Evolutionary conservation across 2,329 filamentous ascomycete species (phyloP).

Genomic region (Fusarium torulosum): DNA sequence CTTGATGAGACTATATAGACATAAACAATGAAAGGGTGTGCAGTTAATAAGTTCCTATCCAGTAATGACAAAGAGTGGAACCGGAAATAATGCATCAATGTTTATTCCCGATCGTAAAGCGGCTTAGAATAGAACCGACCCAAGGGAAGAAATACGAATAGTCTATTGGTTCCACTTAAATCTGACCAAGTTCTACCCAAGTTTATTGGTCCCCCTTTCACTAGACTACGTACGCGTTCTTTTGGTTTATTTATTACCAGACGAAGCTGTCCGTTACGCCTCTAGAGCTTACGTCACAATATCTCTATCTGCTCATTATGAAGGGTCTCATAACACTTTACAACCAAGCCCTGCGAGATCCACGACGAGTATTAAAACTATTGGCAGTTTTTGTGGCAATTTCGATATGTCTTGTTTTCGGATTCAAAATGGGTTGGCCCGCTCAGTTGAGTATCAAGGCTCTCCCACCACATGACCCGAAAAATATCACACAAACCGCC

Average conservation of each 20-base stretch:
- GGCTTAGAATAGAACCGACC: background rate
- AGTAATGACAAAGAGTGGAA: background rate
- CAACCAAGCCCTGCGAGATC: background rate
- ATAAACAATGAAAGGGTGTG: too few species aligned
- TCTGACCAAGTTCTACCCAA: background rate
- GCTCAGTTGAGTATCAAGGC: background rate
- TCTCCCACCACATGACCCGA: background rate
- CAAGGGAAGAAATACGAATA: background rate
- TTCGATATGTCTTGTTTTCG: conserved; percentile 5
- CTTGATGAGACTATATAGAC: background rate
- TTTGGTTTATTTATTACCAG: background rate
- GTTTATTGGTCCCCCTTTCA: background rate
- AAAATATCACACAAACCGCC: conserved; percentile 4
- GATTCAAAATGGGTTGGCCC: conserved; percentile 5
- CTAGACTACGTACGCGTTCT: background rate
- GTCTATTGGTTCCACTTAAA: background rate
- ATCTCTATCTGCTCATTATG: background rate
- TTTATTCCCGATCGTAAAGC: background rate
- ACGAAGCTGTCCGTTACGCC: too few species aligned
- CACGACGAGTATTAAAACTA: conserved; percentile 9
- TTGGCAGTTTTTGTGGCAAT: conserved; percentile 3
- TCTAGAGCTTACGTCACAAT: background rate
- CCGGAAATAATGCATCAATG: background rate
- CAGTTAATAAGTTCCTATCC: too few species aligned
- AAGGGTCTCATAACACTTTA: background rate